These are phyloP conservation scores for Gyrodon lividus DNA, from an alignment of 768 basidiomycete genomes.

Conservation along the genomic window DNA sequence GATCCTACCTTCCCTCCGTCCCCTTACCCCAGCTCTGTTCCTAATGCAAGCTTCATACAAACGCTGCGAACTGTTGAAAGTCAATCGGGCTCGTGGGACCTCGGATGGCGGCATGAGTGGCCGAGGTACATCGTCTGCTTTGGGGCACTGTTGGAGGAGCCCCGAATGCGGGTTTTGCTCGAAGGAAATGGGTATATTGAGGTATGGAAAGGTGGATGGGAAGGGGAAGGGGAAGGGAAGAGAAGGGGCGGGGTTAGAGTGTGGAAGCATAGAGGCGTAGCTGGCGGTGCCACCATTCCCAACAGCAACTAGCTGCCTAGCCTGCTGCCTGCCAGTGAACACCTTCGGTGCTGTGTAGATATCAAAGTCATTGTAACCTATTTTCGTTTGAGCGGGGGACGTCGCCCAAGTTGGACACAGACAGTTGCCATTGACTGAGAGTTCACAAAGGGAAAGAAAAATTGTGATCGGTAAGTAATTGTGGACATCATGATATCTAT, in stretches of 20 bases:
- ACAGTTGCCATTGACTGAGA: neutral
- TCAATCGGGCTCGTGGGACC: conserved; percentile 18
- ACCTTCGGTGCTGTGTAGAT: too few species aligned
- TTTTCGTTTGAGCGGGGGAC: too few species aligned
- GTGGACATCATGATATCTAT: conserved; percentile 9
- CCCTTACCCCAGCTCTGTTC: conserved; percentile 48
- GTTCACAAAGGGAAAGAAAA: too few species aligned
- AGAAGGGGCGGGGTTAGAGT: conserved; percentile 69
- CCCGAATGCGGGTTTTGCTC: conserved; percentile 49
- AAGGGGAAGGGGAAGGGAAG: conserved; percentile 65
- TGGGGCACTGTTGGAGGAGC: conserved; percentile 63
- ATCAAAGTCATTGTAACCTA: too few species aligned
- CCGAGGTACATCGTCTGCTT: conserved; percentile 83
- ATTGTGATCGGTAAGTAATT: neutral
- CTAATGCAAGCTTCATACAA: conserved; percentile 38
- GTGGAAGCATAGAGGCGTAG: conserved; percentile 43
- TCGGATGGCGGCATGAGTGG: conserved; percentile 70
- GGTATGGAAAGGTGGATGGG: conserved; percentile 65
- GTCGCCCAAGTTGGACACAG: neutral
- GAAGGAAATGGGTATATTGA: conserved; percentile 58
- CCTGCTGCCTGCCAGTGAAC: too few species aligned
- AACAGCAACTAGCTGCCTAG: neutral
- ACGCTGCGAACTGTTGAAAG: conserved; percentile 29
- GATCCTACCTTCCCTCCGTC: conserved; percentile 66
- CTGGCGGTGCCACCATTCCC: neutral